phyloP scores from a whole-genome alignment of 495 filamentous ascomycete species.

The Acidiella bohemica region DNA sequence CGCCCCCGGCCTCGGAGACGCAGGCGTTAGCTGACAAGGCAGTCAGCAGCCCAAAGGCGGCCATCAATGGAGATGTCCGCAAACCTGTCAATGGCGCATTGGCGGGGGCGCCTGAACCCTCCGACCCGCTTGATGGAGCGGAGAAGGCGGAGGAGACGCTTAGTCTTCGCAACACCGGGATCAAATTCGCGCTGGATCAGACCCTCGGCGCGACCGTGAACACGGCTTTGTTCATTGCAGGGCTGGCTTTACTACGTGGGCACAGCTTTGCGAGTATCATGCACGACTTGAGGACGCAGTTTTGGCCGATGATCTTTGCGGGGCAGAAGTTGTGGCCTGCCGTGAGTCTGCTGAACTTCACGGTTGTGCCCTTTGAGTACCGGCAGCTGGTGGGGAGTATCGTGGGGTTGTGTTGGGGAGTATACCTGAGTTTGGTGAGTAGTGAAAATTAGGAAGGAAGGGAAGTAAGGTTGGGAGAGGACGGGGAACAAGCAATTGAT shows the following conservation, averaged over 20 bases:
- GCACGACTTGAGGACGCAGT: slow-evolving; percentile 38
- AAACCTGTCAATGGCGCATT: slow-evolving; percentile 1
- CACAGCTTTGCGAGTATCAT: slow-evolving; percentile 2
- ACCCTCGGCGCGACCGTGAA: slow-evolving; percentile 63
- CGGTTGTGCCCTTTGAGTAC: slow-evolving; percentile 60
- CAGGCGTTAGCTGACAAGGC: slow-evolving; percentile 21
- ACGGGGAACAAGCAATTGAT: too few species aligned
- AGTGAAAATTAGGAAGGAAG: slow-evolving; percentile 3
- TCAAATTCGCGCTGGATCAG: slow-evolving; percentile 77
- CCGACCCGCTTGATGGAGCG: neutral
- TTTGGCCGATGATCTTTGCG: slow-evolving; percentile 55
- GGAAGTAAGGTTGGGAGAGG: neutral
- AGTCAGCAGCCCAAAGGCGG: neutral
- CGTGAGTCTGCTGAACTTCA: slow-evolving; percentile 68
- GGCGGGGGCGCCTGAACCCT: neutral
- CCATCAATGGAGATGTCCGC: neutral
- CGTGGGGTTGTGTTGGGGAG: slow-evolving; percentile 73
- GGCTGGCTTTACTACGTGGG: slow-evolving; percentile 39
- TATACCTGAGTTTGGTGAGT: slow-evolving; percentile 55
- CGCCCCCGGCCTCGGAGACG: slow-evolving; percentile 8
- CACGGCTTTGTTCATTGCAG: slow-evolving; percentile 57
- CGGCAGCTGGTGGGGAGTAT: slow-evolving; percentile 65
- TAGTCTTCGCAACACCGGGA: slow-evolving; percentile 55
- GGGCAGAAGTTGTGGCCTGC: slow-evolving; percentile 72
- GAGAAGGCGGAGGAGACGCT: slow-evolving; percentile 29